A percentile compares a stretch with the other conserved stretches of the same genome.
These are phyloP conservation scores for Mariannaea sp. DNA, from an alignment of 2,329 filamentous ascomycete genomes.

Conservation along the genomic window DNA sequence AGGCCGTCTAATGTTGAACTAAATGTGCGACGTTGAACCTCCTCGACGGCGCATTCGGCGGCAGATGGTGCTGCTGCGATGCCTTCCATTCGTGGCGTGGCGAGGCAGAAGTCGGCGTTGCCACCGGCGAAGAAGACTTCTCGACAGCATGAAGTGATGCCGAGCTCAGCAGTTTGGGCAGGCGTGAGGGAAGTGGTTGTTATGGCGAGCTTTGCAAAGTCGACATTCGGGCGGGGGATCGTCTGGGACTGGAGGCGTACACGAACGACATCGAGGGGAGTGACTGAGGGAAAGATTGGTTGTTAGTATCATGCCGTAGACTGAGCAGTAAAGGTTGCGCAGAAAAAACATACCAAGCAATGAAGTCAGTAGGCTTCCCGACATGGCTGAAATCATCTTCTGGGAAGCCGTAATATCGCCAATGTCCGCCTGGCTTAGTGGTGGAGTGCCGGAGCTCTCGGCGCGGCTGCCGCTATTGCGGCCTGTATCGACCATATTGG, in stretches of 20 bases:
- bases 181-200: slow-evolving; percentile 65
- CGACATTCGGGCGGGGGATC: slow-evolving; percentile 53
- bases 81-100: slow-evolving; percentile 61
- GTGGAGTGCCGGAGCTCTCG: background rate
- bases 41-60: slow-evolving; percentile 82
- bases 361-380: slow-evolving; percentile 87
- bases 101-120: slow-evolving; percentile 78
- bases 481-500: slow-evolving; percentile 34
- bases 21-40: slow-evolving; percentile 81
- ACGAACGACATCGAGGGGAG: slow-evolving; percentile 93
- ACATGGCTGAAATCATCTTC: slow-evolving; percentile 94
- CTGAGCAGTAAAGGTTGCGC: background rate
- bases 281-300: slow-evolving; percentile 66
- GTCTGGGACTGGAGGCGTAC: slow-evolving; percentile 89
- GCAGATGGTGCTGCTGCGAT: slow-evolving; percentile 52
- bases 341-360: slow-evolving; percentile 69
- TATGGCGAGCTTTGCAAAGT: slow-evolving; percentile 61
- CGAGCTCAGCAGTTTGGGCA: slow-evolving; percentile 78
- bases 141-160: slow-evolving; percentile 91
- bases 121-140: slow-evolving; percentile 97
- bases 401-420: slow-evolving; percentile 79
- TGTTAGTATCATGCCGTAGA: slow-evolving; percentile 12
- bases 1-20: slow-evolving; percentile 91
- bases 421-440: slow-evolving; percentile 41
- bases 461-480: background rate